Base-by-base conservation (phyloP, 116 monocot genomes). In the Phalaenopsis hybrid region DNA sequence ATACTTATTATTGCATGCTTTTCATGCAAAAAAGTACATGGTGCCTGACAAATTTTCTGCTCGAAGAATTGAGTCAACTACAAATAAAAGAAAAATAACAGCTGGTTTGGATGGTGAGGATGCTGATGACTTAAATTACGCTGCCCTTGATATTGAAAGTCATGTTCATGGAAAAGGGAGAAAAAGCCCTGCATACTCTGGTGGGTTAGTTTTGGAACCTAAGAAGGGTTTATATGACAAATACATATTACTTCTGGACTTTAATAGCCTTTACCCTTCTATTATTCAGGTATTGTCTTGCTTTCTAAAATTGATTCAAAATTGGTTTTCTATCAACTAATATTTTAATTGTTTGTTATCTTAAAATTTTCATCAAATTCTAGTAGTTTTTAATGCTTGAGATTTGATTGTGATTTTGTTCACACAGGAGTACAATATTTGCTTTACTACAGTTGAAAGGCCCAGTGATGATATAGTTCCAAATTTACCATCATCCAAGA, bases 261-360 rank as follows among this genome's bases (percentile, higher is more conserved):
- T 98, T 80, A 98, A 98, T 78, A 98, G 98, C 44, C 92, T 98
- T 76, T 98, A 98, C 57, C 98, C 98, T 85, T 98, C 98, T 68
- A 98, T 98, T 50, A 98, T 98, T 84, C 98, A 93, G 95, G 98
- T 98, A 85, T 8, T 80, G 65, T 46, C 43, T 55, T 17, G 74
- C 74, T 9, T 44, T 45, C 44, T 75, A 12, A 33, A 75, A 75
- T 18, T 48, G 46, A 20, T 75, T 41, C 72, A 11, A 41, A 72
- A 72, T 13, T 45, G 9, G 13, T 46, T 46, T 16, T 9, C 8
- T 8, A 10, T 45, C 21, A 8, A 0, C 15, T 46, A n/a, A 21
- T 44, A 45, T 75, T 44, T 75, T 17, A 45, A n/a, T n/a, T 46
- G 11, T 51, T 49, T 8, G 18, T 20, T 28, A 13, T 55, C 15